Base-by-base conservation (phyloP, 768 basidiomycete genomes). In the Russula sp. region DNA sequence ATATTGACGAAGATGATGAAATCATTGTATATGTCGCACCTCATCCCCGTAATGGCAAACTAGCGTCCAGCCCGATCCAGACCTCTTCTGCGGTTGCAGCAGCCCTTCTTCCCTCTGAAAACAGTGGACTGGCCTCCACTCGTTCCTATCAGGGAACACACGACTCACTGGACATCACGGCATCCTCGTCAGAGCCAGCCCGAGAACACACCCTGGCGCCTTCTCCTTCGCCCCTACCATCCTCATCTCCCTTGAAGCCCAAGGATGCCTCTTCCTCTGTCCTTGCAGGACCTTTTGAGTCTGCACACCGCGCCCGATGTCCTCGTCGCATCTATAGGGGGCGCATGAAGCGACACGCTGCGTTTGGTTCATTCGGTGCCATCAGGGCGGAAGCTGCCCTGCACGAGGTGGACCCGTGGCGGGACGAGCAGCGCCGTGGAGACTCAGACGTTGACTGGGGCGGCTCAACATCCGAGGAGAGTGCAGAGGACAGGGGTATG, bases 21-120 rank as follows among this genome's bases (percentile, higher is more conserved):
- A 69, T 81, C 5, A 90, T 91, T 58, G 88, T 91, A 10, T 90
- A 90, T 68, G 84, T 83, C 29, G 87, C 88, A 0, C 88, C 89
- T 0, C 81, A 87, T 68, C 88, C 88, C 5, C 81, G 86, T 16
- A 64, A 35, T 46, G 55, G 57, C 39, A 38, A 48, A 14, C 46
- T 48, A 6, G 2, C 7, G 7, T 32, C 54, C 11, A 20, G n/a
- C 29, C 13, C 11, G 5, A 34, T 18, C 39, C 38, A 46, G 13
- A 18, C 50, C 39, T 51, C 39, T 35, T 45, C 46, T 5, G 5
- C 41, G 8, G 41, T 48, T 45, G 7, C 32, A 5, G 35, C 5
- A 29, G 3, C 35, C 5, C 11, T 36, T 18, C 64, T 32, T 20
- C 18, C 46, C 3, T 39, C 53, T 25, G 14, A 42, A 13, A 36